phyloP scores from a whole-genome alignment of 108 stramenopile species.

The Skeletonema costatum region DNA sequence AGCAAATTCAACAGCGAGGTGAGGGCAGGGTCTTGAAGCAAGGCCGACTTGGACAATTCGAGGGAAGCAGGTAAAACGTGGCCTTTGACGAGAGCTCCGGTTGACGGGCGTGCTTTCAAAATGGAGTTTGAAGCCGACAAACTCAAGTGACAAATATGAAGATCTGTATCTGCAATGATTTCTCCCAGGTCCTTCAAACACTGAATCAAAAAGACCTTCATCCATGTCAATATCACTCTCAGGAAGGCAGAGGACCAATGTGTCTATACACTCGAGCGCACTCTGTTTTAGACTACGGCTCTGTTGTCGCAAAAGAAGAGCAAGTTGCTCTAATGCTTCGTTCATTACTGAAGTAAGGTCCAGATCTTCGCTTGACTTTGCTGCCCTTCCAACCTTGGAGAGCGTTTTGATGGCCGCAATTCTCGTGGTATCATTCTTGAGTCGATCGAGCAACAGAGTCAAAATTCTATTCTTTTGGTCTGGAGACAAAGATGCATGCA shows the following conservation, averaged over 20 bases:
- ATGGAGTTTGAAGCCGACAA: slow-evolving; percentile 67
- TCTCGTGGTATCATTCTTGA: slow-evolving; percentile 95
- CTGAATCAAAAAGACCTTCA: slow-evolving; percentile 60
- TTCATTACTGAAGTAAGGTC: slow-evolving; percentile 79
- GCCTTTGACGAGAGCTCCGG: slow-evolving; percentile 54
- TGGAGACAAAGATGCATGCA: slow-evolving; percentile 57
- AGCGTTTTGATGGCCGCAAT: slow-evolving; percentile 92
- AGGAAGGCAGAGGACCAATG: slow-evolving; percentile 63
- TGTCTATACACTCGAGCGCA: slow-evolving; percentile 80
- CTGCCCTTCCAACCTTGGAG: slow-evolving; percentile 63
- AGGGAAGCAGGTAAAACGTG: slow-evolving; percentile 80
- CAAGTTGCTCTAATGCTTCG: slow-evolving; percentile 79
- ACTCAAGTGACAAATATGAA: slow-evolving; percentile 90
- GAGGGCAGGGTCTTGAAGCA: slow-evolving; percentile 90
- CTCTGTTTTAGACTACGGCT: slow-evolving; percentile 85
- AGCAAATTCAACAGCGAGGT: slow-evolving; percentile 75
- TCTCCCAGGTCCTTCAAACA: slow-evolving; percentile 82
- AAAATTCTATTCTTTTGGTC: slow-evolving; percentile 69
- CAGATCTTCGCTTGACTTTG: slow-evolving; percentile 45
- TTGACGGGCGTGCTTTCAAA: slow-evolving; percentile 68
- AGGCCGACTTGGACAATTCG: slow-evolving; percentile 80
- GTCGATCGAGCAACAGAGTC: slow-evolving; percentile 80
- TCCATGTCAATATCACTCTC: slow-evolving; percentile 20
- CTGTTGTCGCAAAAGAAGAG: slow-evolving; percentile 86
- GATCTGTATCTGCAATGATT: slow-evolving; percentile 88